Percentiles rank a stretch among this genome's conserved stretches.
Conservation (phyloP, 352 stramenopile genomes). For the Labyrinthula sp. region DNA sequence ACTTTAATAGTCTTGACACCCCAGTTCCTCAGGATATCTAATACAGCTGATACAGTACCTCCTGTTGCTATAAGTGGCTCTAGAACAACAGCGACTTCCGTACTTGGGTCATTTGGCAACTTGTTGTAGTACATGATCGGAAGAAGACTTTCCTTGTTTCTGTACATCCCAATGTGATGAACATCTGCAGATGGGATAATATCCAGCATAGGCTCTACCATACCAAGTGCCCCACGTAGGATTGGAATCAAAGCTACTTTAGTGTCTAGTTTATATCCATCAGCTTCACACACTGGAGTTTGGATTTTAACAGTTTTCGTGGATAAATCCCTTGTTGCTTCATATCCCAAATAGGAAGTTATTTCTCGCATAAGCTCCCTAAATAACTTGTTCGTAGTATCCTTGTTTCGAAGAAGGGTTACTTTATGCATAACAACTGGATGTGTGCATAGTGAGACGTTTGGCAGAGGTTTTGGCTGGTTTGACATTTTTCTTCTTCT, state of each 20-base stretch:
- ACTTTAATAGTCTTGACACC: constrained; percentile 73
- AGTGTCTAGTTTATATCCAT: constrained; percentile 59
- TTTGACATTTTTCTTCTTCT: too few relatives aligned
- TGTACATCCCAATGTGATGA: constrained; percentile 86
- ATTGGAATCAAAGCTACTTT: constrained; percentile 84
- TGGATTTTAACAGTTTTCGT: constrained; percentile 29
- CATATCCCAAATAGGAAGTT: constrained; percentile 88
- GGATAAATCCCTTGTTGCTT: constrained; percentile 37
- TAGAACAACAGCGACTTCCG: constrained; percentile 67
- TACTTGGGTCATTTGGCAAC: constrained; percentile 69
- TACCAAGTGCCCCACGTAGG: constrained; percentile 62
- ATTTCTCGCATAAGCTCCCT: constrained; percentile 81
- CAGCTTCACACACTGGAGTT: constrained; percentile 33
- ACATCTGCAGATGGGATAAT: constrained; percentile 77
- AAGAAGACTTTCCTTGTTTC: constrained; percentile 61
- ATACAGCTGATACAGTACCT: constrained; percentile 71
- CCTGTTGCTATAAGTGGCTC: constrained; percentile 87
- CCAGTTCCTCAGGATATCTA: constrained; percentile 84
- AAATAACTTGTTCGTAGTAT: constrained; percentile 70
- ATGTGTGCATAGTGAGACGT: too few relatives aligned
- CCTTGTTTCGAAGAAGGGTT: constrained; percentile 76
- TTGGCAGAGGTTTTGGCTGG: too few relatives aligned
- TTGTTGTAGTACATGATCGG: constrained; percentile 98
- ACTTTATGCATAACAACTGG: constrained; percentile 81
- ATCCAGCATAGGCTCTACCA: constrained; percentile 86